Base-by-base conservation (phyloP, 768 basidiomycete species). In the Sarcomyxa edulis region DNA sequence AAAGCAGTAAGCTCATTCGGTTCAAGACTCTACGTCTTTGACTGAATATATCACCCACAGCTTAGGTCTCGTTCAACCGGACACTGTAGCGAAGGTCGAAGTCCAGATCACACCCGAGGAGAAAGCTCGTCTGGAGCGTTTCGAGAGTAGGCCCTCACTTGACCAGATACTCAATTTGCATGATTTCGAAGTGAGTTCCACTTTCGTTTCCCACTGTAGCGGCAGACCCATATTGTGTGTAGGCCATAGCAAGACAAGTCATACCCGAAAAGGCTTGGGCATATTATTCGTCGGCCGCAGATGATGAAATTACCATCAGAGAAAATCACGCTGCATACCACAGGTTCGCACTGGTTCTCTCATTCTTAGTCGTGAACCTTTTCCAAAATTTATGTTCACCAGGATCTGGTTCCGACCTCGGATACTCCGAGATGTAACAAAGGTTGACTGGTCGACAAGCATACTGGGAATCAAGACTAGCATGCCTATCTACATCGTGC, bases 251-350 rank as follows among this genome's bases (percentile, higher is more conserved):
- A 7, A 84, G 75, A 58, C 68, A 68, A 49, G 82, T 88, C 8
- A 81, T 98, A 69, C 64, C 80, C 2, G 81, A 84, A 23, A 89
- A 90, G 56, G 90, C 90, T 0, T 97, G 94, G 94, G 94, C 93
- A 5, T 94, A 94, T 58, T 94, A 97, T 53, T 91, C 87, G 1
- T 93, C 90, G n/a, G 94, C 92, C 12, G 82, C 95, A 6, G 95
- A 97, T 55, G 94, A 97, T 49, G 92, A 96, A 60, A 89, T 93
- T 31, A 93, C 91, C 21, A 67, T 74, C 43, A 72, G 92, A 34
- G 92, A 95, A 59, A 96, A 96, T 50, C 90, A 89, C 45, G 72
- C 81, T 36, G 94, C 93, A 2, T 98, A 84, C 54, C 94, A 97
- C 49, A 74, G 94, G 88, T 84, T 43, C 36, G 44, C 18, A 48